A percentile compares a stretch with the other conserved stretches of the same genome.
Conservation (phyloP, 148 eudicot genomes). For the Nepenthes mirabilis region DNA sequence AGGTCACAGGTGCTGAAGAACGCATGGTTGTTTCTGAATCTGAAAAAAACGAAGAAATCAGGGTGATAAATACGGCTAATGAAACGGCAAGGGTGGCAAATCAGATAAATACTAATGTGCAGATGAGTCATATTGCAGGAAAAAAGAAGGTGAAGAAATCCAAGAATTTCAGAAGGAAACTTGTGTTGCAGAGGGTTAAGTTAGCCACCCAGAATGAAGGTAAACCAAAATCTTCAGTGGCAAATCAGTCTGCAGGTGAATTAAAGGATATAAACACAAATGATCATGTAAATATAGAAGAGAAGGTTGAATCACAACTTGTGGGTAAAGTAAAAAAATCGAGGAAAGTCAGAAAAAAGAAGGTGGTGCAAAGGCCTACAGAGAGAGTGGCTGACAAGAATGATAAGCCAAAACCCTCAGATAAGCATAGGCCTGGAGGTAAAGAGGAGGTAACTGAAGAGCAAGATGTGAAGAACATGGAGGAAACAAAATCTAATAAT, state of each 20-base stretch:
- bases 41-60: neutral
- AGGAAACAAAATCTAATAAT: neutral
- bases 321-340: slow-evolving; percentile 9
- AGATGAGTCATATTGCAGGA: neutral
- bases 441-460: slow-evolving; percentile 5
- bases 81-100: slow-evolving; percentile 5
- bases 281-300: slow-evolving; percentile 15
- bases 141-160: slow-evolving; percentile 4
- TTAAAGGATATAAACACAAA: slow-evolving; percentile 6
- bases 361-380: slow-evolving; percentile 7
- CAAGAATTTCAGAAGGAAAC: neutral
- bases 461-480: slow-evolving; percentile 4
- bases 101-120: slow-evolving; percentile 4
- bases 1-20: neutral
- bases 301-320: slow-evolving; percentile 7
- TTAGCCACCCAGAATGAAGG: neutral
- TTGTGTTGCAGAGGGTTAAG: neutral
- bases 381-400: slow-evolving; percentile 2
- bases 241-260: no score
- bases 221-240: neutral
- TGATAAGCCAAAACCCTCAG: slow-evolving; percentile 2
- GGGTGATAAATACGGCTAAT: neutral
- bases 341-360: slow-evolving; percentile 16
- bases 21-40: neutral
- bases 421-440: slow-evolving; percentile 1